Base-by-base conservation (phyloP, 2,329 filamentous ascomycete genomes). In the Rhinocladiella mackenziei region DNA sequence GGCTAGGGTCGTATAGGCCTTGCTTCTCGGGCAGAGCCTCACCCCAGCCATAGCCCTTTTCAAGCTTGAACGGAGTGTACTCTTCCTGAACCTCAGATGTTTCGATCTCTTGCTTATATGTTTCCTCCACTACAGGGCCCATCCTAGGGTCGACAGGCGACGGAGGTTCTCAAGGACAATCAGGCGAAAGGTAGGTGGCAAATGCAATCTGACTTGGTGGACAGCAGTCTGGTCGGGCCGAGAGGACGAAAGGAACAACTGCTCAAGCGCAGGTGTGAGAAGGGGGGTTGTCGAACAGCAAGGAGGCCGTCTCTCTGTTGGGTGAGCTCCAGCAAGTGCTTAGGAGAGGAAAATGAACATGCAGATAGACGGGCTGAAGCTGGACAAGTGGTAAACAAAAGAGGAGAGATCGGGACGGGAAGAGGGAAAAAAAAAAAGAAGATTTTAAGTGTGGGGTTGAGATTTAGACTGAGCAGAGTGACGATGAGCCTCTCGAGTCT, bases 1-100 rank as follows among this genome's bases (percentile, higher is more conserved):
- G 81, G 66, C 83, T 81, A 53, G 92, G 92, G 72, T 97, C 89
- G 66, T 98, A 98, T 39, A 98, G 81, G 77, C 91, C 92, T 82
- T 97, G 91, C 81, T 94, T 94, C 78, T 94, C 81, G 63, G 92
- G 92, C 60, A 98, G 80, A 64, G 91, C 86, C 63, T 89, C 87
- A 60, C 91, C 92, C 92, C 92, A 97, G 67, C 88, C 81, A 81
- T 91, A 96, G 58, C 81, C 75, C 58, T 71, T 70, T 54, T 74
- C 71, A 51, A 74, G 65, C 64, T 76, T 71, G 56, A 71, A 72
- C 60, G 78, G 75, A 58, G 66, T 69, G 60, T 73, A 71, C 58
- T 71, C 66, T 48, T 69, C 60, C 36, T 65, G 63, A 54, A 67
- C 61, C 56, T 71, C 67, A 54, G 68, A 61, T 56, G 65, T 65